A percentile compares a stretch with the other conserved stretches of the same genome.
Evolutionary conservation across 2,329 filamentous ascomycete species (phyloP).

Genomic region (Fusarium fracticaudum): DNA sequence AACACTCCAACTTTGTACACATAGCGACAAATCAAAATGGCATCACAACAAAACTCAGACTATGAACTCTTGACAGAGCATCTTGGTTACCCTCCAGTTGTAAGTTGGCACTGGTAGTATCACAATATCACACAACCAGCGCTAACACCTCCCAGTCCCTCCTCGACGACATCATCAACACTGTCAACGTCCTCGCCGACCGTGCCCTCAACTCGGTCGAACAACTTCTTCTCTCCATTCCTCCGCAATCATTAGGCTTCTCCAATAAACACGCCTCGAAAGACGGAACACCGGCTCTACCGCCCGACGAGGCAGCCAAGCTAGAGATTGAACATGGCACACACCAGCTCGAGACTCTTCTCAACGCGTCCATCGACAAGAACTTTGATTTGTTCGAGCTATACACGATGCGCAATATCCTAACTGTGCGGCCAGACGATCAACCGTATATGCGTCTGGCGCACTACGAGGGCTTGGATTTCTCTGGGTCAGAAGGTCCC

Average conservation of each 20-base stretch:
- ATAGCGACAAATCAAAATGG: conserved; percentile 40
- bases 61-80: conserved; percentile 89
- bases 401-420: conserved; percentile 86
- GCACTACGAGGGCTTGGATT: conserved; percentile 80
- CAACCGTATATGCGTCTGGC: conserved; percentile 81
- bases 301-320: conserved; percentile 54
- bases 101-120: conserved; percentile 55
- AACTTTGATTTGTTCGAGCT: conserved; percentile 90
- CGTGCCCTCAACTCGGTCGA: conserved; percentile 90
- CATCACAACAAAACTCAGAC: conserved; percentile 55
- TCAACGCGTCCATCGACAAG: conserved; percentile 83
- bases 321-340: conserved; percentile 88
- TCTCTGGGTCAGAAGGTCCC: conserved; percentile 42
- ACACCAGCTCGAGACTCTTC: conserved; percentile 83
- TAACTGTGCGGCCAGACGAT: conserved; percentile 75
- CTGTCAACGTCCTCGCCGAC: conserved; percentile 92
- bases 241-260: conserved; percentile 85
- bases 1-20: background rate
- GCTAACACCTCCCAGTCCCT: conserved; percentile 69
- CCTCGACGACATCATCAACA: conserved; percentile 98
- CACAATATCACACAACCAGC: background rate
- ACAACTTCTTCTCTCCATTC: conserved; percentile 77
- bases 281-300: conserved; percentile 47
- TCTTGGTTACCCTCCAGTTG: conserved; percentile 91
- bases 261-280: conserved; percentile 57